phyloP scores from a whole-genome alignment of 2,329 filamentous ascomycete genomes.

The Nannizzia gypsea region DNA sequence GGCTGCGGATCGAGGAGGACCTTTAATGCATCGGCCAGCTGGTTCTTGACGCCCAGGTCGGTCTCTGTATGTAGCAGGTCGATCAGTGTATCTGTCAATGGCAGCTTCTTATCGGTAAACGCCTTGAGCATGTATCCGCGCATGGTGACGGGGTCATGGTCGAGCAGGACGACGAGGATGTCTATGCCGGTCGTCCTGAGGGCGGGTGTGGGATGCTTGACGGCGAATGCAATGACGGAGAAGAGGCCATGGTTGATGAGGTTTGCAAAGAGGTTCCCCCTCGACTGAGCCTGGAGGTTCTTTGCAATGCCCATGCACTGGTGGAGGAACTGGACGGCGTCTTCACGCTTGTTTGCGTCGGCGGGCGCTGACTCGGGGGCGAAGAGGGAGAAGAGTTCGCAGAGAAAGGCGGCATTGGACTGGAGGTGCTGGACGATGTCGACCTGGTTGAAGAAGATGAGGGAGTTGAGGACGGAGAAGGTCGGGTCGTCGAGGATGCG shows the following conservation, averaged over 20 bases:
- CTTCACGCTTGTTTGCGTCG: conserved; percentile 67
- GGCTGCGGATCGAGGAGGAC: conserved; percentile 69
- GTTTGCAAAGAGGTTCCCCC: conserved; percentile 75
- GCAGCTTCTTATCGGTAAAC: conserved; percentile 72
- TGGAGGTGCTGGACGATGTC: conserved; percentile 96
- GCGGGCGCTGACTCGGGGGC: conserved; percentile 42
- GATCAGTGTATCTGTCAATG: conserved; percentile 82
- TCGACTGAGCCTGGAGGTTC: conserved; percentile 72
- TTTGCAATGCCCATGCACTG: conserved; percentile 92
- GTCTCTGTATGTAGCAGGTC: conserved; percentile 83
- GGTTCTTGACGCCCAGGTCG: conserved; percentile 87
- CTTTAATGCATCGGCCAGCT: conserved; percentile 90
- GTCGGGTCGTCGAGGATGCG: conserved; percentile 95
- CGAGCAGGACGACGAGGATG: conserved; percentile 84
- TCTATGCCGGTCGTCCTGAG: conserved; percentile 89
- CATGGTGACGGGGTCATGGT: conserved; percentile 91
- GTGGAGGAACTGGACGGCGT: conserved; percentile 91
- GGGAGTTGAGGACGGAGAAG: conserved; percentile 90
- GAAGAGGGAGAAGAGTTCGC: conserved; percentile 81
- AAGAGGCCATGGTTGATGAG: conserved; percentile 81
- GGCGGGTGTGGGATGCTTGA: conserved; percentile 70
- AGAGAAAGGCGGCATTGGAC: conserved; percentile 62
- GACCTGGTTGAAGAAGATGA: conserved; percentile 98
- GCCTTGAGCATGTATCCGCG: conserved; percentile 86
- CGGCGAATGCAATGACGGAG: conserved; percentile 79